phyloP scores from a whole-genome alignment of 257 asterid genomes.

The Scutellaria baicalensis region DNA sequence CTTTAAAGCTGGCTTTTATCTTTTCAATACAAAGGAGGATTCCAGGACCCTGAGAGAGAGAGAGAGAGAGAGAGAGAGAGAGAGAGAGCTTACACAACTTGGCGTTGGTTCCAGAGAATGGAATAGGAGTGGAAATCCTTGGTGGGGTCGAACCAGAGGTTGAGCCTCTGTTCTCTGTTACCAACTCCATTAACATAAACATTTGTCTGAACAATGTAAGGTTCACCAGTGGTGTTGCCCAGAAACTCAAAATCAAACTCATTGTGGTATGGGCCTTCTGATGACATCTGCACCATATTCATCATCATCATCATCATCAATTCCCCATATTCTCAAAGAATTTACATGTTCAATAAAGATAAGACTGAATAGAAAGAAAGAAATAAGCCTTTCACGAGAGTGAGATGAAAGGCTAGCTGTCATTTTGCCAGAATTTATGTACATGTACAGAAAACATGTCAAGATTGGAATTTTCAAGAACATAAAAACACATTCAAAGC shows the following conservation, averaged over 20 bases:
- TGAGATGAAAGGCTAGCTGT: conserved; percentile 18
- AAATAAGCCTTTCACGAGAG: background rate
- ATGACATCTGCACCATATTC: conserved; percentile 70
- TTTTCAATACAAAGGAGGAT: conserved; percentile 12
- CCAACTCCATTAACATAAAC: conserved; percentile 81
- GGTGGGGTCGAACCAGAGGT: conserved; percentile 90
- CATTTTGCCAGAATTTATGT: background rate
- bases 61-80: conserved; percentile 9
- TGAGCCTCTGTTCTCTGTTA: conserved; percentile 75
- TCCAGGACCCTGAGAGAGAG: background rate
- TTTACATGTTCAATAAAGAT: background rate
- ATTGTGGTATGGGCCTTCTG: conserved; percentile 71
- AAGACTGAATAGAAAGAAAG: background rate
- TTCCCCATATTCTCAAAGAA: too few relatives aligned
- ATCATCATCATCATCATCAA: background rate
- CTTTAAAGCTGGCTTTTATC: conserved; percentile 10
- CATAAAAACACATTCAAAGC: conserved; percentile 1
- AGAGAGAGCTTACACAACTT: conserved; percentile 63
- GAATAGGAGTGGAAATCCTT: conserved; percentile 75
- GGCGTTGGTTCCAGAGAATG: conserved; percentile 64
- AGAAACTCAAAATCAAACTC: conserved; percentile 89
- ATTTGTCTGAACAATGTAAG: conserved; percentile 77
- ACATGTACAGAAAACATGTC: too few relatives aligned
- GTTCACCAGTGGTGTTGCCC: conserved; percentile 84
- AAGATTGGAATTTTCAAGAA: background rate